phyloP scores from a whole-genome alignment of 805 yeast species.

The Scheffersomyces coipomensis region DNA sequence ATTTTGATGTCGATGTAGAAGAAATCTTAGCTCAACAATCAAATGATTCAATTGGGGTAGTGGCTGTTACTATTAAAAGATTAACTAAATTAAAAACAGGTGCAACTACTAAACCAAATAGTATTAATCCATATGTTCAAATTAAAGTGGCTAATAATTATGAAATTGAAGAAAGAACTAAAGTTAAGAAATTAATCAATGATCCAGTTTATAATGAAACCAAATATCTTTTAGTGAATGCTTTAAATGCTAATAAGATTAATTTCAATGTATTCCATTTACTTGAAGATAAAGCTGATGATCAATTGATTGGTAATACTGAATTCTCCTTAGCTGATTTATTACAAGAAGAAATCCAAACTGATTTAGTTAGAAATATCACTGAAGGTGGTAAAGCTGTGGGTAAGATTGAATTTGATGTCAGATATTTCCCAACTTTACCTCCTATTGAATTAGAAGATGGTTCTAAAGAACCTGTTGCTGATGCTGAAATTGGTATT shows the following conservation, averaged over 20 bases:
- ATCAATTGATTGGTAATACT: constrained; percentile 45
- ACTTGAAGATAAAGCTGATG: constrained; percentile 51
- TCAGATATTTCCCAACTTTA: constrained; percentile 48
- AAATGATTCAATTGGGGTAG: constrained; percentile 68
- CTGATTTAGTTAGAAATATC: constrained; percentile 43
- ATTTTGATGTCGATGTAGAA: constrained; percentile 71
- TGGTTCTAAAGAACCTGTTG: constrained; percentile 47
- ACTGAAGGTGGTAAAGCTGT: constrained; percentile 51
- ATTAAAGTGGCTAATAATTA: constrained; percentile 36
- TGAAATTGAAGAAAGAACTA: constrained; percentile 51
- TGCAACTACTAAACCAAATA: constrained; percentile 33
- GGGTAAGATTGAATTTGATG: constrained; percentile 61
- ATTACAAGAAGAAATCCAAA: constrained; percentile 50
- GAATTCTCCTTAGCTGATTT: constrained; percentile 58
- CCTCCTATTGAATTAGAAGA: constrained; percentile 45
- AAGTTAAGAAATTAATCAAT: constrained; percentile 53
- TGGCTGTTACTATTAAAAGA: constrained; percentile 60
- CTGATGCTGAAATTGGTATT: constrained; percentile 72
- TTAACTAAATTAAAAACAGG: constrained; percentile 48
- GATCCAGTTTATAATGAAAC: constrained; percentile 70
- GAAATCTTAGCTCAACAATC: constrained; percentile 62
- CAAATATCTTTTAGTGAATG: constrained; percentile 55
- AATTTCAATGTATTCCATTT: constrained; percentile 56
- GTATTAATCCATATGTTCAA: constrained; percentile 57
- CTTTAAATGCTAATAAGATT: constrained; percentile 53